Base-by-base conservation (phyloP, 352 stramenopile species). In the Phytopythium boreale region DNA sequence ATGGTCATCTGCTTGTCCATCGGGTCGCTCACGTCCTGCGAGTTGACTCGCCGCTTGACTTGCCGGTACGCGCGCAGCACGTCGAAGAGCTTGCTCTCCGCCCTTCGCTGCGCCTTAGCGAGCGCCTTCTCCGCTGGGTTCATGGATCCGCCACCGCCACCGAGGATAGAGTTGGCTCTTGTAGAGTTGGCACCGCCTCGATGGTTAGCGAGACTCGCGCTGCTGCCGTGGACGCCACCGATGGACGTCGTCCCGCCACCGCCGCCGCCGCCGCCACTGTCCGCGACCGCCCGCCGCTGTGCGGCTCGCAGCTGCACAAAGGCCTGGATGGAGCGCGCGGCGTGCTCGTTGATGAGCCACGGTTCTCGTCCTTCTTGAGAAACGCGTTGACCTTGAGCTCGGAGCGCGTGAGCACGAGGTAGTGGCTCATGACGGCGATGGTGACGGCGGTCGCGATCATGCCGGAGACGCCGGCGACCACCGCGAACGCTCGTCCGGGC, bases 1-100 rank as follows among this genome's bases (percentile, higher is more conserved):
- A 93, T 89, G 26, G 80, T 90, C 81, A 93, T 87, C 62, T 93
- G 82, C 62, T 84, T 85, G 74, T 93, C 84, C 71, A 90, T 88
- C 47, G 82, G 77, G 57, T 93, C 84, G 50, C 75, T 89, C 52
- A 87, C 69, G 61, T 91, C 84, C 44, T 89, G 72, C 31, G 77
- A 86, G 44, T 83, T 75, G n/a, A 90, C 74, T 47, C 66, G 74
- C 24, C 79, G 71, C 69, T 90, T 89, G 55, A 77, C 71, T 26
- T 82, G 72, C 6, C 84, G 77, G 43, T 90, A 93, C 22, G 65
- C 71, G 15, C 74, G 61, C 51, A 93, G 47, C 56, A 84, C 77
- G 36, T 75, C 70, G 62, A 80, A 93, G 49, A 91, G 66, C 70
- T 89, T 90, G 22, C 69, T 57, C 63, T 93, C 84, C 59, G 77